phyloP scores from a whole-genome alignment of 129 eudicot genomes.

The Deinandra increscens region DNA sequence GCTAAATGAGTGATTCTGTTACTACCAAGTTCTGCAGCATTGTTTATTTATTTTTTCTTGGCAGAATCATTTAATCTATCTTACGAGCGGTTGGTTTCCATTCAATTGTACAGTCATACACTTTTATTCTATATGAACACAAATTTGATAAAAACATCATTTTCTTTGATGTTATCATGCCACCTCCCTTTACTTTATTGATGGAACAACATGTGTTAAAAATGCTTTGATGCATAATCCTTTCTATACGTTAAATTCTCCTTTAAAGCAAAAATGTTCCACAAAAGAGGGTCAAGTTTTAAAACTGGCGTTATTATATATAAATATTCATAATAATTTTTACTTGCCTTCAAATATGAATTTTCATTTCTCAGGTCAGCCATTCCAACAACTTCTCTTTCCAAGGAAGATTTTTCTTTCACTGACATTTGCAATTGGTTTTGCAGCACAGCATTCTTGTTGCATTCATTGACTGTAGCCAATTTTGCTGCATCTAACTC shows the following conservation, averaged over 20 bases:
- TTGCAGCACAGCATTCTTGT: conserved; percentile 71
- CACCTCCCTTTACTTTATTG: background rate
- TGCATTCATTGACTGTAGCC: conserved; percentile 67
- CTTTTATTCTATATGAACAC: background rate
- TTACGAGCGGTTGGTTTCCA: background rate
- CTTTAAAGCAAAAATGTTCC: background rate
- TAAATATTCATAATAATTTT: background rate
- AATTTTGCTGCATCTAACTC: conserved; percentile 83
- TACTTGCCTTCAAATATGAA: conserved; percentile 62
- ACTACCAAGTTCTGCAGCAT: background rate
- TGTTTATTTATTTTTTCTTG: conserved; percentile 7
- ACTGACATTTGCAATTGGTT: conserved; percentile 58
- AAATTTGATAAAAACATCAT: background rate
- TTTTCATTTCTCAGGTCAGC: conserved; percentile 70
- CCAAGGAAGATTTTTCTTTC: conserved; percentile 77
- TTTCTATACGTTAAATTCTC: background rate
- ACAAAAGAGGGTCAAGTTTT: background rate
- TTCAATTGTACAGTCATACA: background rate
- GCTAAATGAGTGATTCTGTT: background rate
- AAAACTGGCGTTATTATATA: background rate
- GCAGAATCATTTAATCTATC: conserved; percentile 5
- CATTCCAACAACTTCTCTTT: conserved; percentile 54
- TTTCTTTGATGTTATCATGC: background rate
- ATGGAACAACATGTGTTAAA: conserved; percentile 8
- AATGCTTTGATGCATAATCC: background rate